phyloP scores from a whole-genome alignment of 1,139 yeast genomes.

The Saccharomyces hybrid region DNA sequence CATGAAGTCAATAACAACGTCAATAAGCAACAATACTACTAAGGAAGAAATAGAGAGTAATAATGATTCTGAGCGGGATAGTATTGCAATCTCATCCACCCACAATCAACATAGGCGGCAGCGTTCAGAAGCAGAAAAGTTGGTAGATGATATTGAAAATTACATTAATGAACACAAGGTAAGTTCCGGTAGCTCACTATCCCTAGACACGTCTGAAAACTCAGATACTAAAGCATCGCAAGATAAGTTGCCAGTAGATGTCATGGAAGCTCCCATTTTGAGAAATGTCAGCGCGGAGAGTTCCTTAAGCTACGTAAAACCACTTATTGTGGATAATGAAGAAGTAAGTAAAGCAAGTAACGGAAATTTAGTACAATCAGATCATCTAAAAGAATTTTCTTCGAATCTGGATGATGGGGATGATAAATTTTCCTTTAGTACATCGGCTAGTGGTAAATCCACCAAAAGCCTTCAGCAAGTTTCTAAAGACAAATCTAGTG shows the following conservation, averaged over 20 bases:
- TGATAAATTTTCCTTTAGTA: constrained; percentile 21
- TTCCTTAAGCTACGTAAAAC: constrained; percentile 12
- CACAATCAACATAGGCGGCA: constrained; percentile 22
- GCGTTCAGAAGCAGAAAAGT: constrained; percentile 29
- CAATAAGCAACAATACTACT: neutral
- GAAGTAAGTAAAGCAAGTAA: neutral
- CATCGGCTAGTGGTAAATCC: constrained; percentile 15
- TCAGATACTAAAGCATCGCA: neutral
- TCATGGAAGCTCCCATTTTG: neutral
- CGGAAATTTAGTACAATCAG: neutral
- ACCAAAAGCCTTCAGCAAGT: constrained; percentile 16
- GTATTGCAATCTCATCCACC: neutral
- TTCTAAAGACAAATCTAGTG: constrained; percentile 6
- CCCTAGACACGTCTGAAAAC: neutral
- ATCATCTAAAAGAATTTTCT: neutral
- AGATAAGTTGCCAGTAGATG: constrained; percentile 2
- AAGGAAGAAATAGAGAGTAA: neutral
- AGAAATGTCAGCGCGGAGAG: constrained; percentile 6
- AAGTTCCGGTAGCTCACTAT: constrained; percentile 3
- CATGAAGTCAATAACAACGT: constrained; percentile 4
- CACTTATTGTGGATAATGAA: constrained; percentile 7
- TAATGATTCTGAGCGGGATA: neutral
- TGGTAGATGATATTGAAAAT: constrained; percentile 29
- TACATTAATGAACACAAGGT: constrained; percentile 16
- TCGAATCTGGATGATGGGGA: constrained; percentile 6